phyloP scores from a whole-genome alignment of 129 eudicot genomes.

The Chrysanthemum makinoi region DNA sequence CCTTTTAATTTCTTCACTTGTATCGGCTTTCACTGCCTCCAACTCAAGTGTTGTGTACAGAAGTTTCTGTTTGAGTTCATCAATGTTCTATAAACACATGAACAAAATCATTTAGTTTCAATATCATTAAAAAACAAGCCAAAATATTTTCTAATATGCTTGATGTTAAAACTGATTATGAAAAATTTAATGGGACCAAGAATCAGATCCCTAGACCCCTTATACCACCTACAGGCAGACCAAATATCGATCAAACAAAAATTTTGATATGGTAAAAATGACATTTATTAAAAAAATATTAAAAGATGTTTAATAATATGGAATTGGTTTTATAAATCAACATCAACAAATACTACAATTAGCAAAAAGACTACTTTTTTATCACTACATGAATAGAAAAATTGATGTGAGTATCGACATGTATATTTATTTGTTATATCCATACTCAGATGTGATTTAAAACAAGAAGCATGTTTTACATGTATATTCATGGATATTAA shows the following conservation, averaged over 20 bases:
- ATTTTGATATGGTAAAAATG: slow-evolving; percentile 26
- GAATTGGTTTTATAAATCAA: slow-evolving; percentile 26
- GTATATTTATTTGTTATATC: too few relatives aligned
- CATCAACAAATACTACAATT: slow-evolving; percentile 26
- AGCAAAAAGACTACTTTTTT: slow-evolving; percentile 18
- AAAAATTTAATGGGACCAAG: background rate
- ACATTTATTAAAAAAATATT: slow-evolving; percentile 23
- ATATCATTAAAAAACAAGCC: background rate
- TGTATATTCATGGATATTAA: too few relatives aligned
- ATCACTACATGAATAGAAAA: background rate
- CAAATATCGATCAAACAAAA: slow-evolving; percentile 12
- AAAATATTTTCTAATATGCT: background rate
- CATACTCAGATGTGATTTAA: too few relatives aligned
- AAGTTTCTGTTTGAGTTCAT: slow-evolving; percentile 71
- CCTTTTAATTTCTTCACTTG: slow-evolving; percentile 50
- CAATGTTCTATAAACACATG: slow-evolving; percentile 42
- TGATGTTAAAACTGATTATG: background rate
- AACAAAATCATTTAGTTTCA: background rate
- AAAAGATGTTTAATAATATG: slow-evolving; percentile 10
- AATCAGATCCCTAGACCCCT: slow-evolving; percentile 14
- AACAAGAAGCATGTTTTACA: too few relatives aligned
- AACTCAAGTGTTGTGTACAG: slow-evolving; percentile 60
- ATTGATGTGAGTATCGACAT: too few relatives aligned
- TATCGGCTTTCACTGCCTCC: slow-evolving; percentile 57
- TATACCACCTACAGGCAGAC: slow-evolving; percentile 28